Percentiles rank a stretch among this genome's conserved stretches.
Evolutionary conservation across 225 moss, liverwort and hornwort genomes (phyloP).

Genomic region (Ulota crispa): DNA sequence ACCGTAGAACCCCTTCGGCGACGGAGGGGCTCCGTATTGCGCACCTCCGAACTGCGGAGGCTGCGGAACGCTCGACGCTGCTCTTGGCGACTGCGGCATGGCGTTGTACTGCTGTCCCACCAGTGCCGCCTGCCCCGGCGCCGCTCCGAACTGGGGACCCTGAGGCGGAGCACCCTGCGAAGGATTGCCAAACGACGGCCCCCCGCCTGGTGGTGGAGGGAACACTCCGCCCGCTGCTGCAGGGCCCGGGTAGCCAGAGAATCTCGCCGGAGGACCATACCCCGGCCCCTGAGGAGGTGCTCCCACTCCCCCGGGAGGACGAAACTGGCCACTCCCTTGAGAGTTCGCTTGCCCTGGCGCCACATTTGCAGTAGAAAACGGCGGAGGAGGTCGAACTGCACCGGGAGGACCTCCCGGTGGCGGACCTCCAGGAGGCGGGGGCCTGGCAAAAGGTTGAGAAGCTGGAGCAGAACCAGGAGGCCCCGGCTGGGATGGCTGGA

Average conservation of each 20-base stretch:
- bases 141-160: slow-evolving; percentile 39
- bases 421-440: slow-evolving; percentile 35
- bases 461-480: slow-evolving; percentile 25
- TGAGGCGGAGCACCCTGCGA: slow-evolving; percentile 29
- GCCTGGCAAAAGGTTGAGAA: slow-evolving; percentile 29
- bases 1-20: slow-evolving; percentile 61
- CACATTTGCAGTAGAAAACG: slow-evolving; percentile 30
- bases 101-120: slow-evolving; percentile 32
- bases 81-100: slow-evolving; percentile 44
- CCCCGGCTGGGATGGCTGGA: slow-evolving; percentile 43
- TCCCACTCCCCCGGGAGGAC: slow-evolving; percentile 20
- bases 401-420: slow-evolving; percentile 31
- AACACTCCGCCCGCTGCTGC: slow-evolving; percentile 35
- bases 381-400: slow-evolving; percentile 22
- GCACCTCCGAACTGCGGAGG: slow-evolving; percentile 37
- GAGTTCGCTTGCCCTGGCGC: slow-evolving; percentile 21
- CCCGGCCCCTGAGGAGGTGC: slow-evolving; percentile 41
- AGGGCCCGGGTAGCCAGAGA: slow-evolving; percentile 29
- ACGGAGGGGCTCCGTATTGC: slow-evolving; percentile 39
- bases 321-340: slow-evolving; percentile 24
- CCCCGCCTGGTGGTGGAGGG: slow-evolving; percentile 42
- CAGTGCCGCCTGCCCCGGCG: slow-evolving; percentile 21
- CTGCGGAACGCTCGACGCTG: slow-evolving; percentile 22
- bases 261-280: slow-evolving; percentile 32
- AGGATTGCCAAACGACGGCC: slow-evolving; percentile 35